These are phyloP conservation scores for Salinomyces thailandicus DNA, from an alignment of 2,329 filamentous ascomycete species.

Conservation along the genomic window DNA sequence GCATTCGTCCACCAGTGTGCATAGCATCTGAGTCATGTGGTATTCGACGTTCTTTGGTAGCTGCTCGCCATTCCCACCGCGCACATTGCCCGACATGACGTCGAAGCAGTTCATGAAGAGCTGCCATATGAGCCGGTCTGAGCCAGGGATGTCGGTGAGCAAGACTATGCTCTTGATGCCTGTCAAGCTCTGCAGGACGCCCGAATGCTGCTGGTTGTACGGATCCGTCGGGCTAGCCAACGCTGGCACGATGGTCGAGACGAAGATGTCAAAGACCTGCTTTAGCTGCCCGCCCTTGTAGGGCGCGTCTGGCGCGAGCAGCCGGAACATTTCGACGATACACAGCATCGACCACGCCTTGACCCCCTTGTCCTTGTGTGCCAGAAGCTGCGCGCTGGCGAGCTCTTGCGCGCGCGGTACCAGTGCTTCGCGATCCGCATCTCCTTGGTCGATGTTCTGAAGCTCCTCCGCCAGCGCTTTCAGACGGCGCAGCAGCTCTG, in stretches of 20 bases:
- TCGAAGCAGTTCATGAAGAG: conserved; percentile 89
- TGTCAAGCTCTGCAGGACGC: conserved; percentile 76
- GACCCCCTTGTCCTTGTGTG: conserved; percentile 88
- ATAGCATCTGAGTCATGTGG: conserved; percentile 77
- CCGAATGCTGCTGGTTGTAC: conserved; percentile 88
- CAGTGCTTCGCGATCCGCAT: conserved; percentile 72
- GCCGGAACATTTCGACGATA: conserved; percentile 80
- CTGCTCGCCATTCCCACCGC: conserved; percentile 64
- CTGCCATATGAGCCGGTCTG: conserved; percentile 66
- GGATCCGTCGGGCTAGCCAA: conserved; percentile 77
- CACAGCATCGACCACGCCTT: conserved; percentile 82
- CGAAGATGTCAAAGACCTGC: conserved; percentile 89
- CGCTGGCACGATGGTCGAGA: conserved; percentile 71
- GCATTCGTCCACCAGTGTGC: conserved; percentile 78
- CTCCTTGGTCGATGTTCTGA: conserved; percentile 75
- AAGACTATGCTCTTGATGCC: conserved; percentile 93
- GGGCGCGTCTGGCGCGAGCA: conserved; percentile 90
- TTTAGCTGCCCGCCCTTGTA: conserved; percentile 85
- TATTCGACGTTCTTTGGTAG: conserved; percentile 89
- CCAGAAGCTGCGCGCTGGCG: conserved; percentile 67
- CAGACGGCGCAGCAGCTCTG: conserved; percentile 70
- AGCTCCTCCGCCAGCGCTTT: conserved; percentile 75
- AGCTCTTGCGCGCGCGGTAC: conserved; percentile 75
- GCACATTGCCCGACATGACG: conserved; percentile 69
- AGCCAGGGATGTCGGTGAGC: conserved; percentile 73